Percentiles rank a stretch among this genome's conserved stretches.
Evolutionary conservation across 2,329 filamentous ascomycete genomes (phyloP).

Genomic region (Cercospora sojina): DNA sequence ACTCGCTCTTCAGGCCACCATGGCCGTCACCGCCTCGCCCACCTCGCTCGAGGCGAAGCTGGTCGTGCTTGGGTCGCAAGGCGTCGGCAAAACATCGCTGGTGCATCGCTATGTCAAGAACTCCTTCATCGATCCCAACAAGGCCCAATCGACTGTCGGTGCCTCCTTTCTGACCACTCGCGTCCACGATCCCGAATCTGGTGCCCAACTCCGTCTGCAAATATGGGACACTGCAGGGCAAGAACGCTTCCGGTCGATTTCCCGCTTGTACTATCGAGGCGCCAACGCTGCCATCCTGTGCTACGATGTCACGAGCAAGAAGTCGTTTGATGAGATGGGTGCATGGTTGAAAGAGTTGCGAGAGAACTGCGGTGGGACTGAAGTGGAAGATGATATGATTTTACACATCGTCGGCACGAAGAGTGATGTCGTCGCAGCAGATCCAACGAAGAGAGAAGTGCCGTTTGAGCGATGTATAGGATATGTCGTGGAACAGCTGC

Average conservation of each 20-base stretch:
- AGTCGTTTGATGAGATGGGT: slow-evolving; percentile 88
- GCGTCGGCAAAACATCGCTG: slow-evolving; percentile 76
- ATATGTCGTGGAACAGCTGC: slow-evolving; percentile 89
- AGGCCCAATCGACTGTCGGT: slow-evolving; percentile 51
- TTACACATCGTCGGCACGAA: slow-evolving; percentile 96
- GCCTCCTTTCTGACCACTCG: slow-evolving; percentile 64
- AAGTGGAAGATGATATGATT: slow-evolving; percentile 63
- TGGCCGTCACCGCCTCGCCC: slow-evolving; percentile 22
- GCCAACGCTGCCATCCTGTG: slow-evolving; percentile 92
- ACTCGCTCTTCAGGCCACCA: neutral
- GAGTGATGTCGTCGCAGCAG: slow-evolving; percentile 82
- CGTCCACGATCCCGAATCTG: slow-evolving; percentile 73
- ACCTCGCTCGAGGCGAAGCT: slow-evolving; percentile 74
- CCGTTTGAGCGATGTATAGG: slow-evolving; percentile 94
- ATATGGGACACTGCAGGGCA: slow-evolving; percentile 98
- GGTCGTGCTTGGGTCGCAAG: slow-evolving; percentile 75
- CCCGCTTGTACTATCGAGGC: slow-evolving; percentile 91
- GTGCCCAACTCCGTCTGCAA: slow-evolving; percentile 84
- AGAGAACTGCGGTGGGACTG: slow-evolving; percentile 39
- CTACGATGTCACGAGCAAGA: slow-evolving; percentile 86
- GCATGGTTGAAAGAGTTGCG: slow-evolving; percentile 63
- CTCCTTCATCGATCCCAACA: slow-evolving; percentile 59
- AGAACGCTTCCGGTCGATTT: slow-evolving; percentile 92
- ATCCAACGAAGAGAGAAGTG: slow-evolving; percentile 75
- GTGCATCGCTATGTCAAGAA: slow-evolving; percentile 75